Percentiles rank a stretch among this genome's conserved stretches.
Evolutionary conservation across 805 yeast genomes (phyloP).

Genomic region (Candida railenensis): DNA sequence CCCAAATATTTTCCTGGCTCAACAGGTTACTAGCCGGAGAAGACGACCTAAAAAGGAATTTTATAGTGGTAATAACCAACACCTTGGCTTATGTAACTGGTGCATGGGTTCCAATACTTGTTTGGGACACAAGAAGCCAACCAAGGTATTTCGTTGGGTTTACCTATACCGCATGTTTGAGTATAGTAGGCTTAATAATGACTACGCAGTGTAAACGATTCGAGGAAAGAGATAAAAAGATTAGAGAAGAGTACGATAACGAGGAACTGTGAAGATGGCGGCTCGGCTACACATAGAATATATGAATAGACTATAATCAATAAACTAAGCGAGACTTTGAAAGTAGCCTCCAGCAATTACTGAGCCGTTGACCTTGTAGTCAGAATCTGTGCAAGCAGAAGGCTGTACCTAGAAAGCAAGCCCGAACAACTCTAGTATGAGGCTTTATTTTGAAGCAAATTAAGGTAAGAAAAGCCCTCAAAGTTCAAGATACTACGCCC

Average conservation of each 20-base stretch:
- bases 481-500: no score
- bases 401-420: no score
- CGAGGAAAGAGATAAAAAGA: not conserved
- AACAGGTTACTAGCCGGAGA: constrained; percentile 14
- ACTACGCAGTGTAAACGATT: constrained; percentile 11
- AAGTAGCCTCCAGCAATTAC: no score
- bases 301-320: no score
- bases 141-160: constrained; percentile 40
- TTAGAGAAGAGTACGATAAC: not conserved
- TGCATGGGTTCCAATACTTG: constrained; percentile 41
- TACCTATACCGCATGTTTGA: constrained; percentile 33
- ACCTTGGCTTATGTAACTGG: constrained; percentile 41
- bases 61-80: constrained; percentile 41
- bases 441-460: no score
- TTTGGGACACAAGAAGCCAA: constrained; percentile 36
- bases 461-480: no score
- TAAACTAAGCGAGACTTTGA: no score
- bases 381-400: no score
- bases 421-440: no score
- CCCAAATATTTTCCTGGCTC: constrained; percentile 21
- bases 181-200: constrained; percentile 28
- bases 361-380: no score
- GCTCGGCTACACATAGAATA: no score
- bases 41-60: constrained; percentile 30
- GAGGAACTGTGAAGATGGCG: not conserved